Conservation (phyloP, 192 early-diverging fungal species). For the Phycomyces nitens region DNA sequence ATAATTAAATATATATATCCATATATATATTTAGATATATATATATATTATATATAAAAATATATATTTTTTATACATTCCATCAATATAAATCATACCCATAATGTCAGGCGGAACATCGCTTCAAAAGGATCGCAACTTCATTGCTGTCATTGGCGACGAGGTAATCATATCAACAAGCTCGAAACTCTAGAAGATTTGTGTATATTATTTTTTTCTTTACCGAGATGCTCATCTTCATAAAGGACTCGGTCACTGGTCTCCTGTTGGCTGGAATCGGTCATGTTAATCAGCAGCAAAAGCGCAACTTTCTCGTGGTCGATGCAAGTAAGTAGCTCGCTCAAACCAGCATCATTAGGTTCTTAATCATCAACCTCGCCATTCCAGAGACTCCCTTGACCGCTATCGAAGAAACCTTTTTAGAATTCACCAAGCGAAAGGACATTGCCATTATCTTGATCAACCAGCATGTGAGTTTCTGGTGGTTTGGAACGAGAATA, state of each 20-base stretch:
- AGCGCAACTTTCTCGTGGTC: constrained; percentile 94
- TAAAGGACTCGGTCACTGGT: constrained; percentile 86
- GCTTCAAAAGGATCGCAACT: constrained; percentile 52
- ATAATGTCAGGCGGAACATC: constrained; percentile 25
- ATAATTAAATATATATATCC: too few relatives aligned
- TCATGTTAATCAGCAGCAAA: constrained; percentile 88
- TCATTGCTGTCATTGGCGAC: constrained; percentile 65
- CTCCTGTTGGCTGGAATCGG: constrained; percentile 97
- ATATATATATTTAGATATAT: too few relatives aligned
- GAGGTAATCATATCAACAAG: constrained; percentile 41
- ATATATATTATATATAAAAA: too few relatives aligned
- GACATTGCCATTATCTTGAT: constrained; percentile 98
- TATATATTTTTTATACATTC: too few relatives aligned
- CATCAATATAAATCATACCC: too few relatives aligned
- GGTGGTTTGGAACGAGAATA: too few relatives aligned
- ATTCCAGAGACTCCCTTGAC: constrained; percentile 65
- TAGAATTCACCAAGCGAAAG: constrained; percentile 84
- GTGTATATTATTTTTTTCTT: too few relatives aligned
- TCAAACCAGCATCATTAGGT: neutral
- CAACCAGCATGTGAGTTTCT: constrained; percentile 80
- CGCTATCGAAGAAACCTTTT: constrained; percentile 76
- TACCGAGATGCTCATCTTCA: neutral
- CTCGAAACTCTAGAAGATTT: too few relatives aligned
- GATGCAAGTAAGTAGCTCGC: constrained; percentile 73
- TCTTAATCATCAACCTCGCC: neutral